Base-by-base conservation (phyloP, 2,329 filamentous ascomycete genomes). In the Arachnomyces sp. region DNA sequence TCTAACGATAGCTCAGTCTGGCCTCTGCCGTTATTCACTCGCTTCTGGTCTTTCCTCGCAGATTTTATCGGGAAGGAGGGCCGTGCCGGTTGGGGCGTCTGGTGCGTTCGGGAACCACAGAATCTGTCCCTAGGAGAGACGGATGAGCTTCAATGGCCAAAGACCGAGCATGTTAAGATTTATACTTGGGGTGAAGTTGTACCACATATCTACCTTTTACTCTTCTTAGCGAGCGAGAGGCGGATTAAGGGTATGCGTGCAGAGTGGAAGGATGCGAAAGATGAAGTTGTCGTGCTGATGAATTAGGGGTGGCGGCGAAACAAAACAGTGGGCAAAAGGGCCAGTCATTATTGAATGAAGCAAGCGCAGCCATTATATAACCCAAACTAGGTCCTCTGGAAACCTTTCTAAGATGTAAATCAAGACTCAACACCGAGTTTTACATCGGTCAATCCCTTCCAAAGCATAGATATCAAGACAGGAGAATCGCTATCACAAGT, bases 111-210 rank as follows among this genome's bases (percentile, higher is more conserved):
- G 7, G 59, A 61, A 29, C 47, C 49, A 25, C 21, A 25, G 21
- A 9, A 25, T 25, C 9, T 9, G 21, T 25, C 21, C 21, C 21
- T 5, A 9, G 9, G 9, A 25, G 21, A 25, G 5, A 9, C 9
- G 21, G 21, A 5, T 9, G 21, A 25, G 21, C 21, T 25, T 25
- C 21, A 25, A 9, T 25, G 5, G 9, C 21, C 21, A 25, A 25
- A 9, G 9, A 25, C 21, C 9, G 21, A 25, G 21, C 59, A 49
- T 1, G 57, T 93, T 2, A 74, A 78, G 28, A 59, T 90, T 1
- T 92, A 84, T 56, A 86, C 85, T 54, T 95, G 85, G 81, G 88
- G 84, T 0, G 75, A 82, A 46, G 66, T 86, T 1, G 77, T 78
- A 0, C 73, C 78, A 39, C 82, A 93, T 52, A 71, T 86, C 28